phyloP scores from a whole-genome alignment of 352 stramenopile species.

The Phytopythium chamaehyphon region DNA sequence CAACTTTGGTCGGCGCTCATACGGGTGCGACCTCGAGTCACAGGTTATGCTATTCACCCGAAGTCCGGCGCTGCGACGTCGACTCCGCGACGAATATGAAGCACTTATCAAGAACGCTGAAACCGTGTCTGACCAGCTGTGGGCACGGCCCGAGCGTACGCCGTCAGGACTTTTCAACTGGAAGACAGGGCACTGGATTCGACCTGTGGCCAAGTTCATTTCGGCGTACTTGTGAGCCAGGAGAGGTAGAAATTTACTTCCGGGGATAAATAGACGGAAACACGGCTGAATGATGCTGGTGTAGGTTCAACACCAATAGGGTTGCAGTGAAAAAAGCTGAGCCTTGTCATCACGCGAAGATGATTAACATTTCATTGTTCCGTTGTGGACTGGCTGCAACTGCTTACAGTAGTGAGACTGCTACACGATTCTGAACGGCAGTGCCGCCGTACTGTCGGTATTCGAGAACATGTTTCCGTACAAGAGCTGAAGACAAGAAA shows the following conservation, averaged over 20 bases:
- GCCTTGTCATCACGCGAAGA: too few relatives aligned
- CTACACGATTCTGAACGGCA: too few relatives aligned
- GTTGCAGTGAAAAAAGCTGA: too few relatives aligned
- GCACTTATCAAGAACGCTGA: conserved; percentile 41
- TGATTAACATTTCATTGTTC: too few relatives aligned
- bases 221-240: conserved; percentile 40
- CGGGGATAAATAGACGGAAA: too few relatives aligned
- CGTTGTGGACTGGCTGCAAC: too few relatives aligned
- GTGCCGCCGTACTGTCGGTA: too few relatives aligned
- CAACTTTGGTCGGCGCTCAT: conserved; percentile 77
- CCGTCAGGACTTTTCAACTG: conserved; percentile 60
- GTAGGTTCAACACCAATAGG: too few relatives aligned
- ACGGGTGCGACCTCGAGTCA: conserved; percentile 71
- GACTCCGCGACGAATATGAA: conserved; percentile 49
- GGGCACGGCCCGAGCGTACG: conserved; percentile 49
- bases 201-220: conserved; percentile 62
- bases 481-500: too few relatives aligned
- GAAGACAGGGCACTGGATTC: conserved; percentile 77
- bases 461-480: too few relatives aligned
- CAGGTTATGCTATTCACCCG: conserved; percentile 67
- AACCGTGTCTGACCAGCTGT: conserved; percentile 57
- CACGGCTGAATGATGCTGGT: too few relatives aligned
- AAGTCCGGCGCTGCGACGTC: conserved; percentile 37
- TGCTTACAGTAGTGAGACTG: too few relatives aligned
- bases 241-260: neutral